Conservation (phyloP, 2,329 filamentous ascomycete genomes). For the Tolypocladium cylindrosporum region DNA sequence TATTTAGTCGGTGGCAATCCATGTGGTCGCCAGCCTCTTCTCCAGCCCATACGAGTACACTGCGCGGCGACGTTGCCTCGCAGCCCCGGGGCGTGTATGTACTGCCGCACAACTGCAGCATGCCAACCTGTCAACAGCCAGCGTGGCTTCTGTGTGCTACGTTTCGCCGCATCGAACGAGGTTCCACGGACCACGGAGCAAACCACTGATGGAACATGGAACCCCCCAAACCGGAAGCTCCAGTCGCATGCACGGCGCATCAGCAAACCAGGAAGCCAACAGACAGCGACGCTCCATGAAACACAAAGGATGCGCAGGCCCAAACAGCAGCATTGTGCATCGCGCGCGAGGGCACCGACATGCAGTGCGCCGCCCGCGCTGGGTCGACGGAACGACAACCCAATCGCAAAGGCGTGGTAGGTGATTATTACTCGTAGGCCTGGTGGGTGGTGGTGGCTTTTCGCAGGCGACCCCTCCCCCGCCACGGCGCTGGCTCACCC, state of each 20-base stretch:
- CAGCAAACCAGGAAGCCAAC: background rate
- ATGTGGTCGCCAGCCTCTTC: no score
- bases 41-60: no score
- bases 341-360: background rate
- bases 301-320: background rate
- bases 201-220: background rate
- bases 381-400: background rate
- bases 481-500: background rate
- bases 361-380: background rate
- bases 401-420: background rate
- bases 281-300: background rate
- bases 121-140: no score
- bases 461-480: background rate
- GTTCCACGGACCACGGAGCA: background rate
- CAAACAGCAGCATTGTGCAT: background rate
- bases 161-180: background rate
- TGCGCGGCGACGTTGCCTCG: no score
- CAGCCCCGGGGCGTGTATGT: no score
- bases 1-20: no score
- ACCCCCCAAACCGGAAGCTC: background rate
- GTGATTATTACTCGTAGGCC: no score
- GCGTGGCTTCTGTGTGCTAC: background rate
- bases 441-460: background rate
- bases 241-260: background rate
- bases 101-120: no score